Base-by-base conservation (phyloP, 257 asterid genomes). In the Nicotiana tomentosiformis region DNA sequence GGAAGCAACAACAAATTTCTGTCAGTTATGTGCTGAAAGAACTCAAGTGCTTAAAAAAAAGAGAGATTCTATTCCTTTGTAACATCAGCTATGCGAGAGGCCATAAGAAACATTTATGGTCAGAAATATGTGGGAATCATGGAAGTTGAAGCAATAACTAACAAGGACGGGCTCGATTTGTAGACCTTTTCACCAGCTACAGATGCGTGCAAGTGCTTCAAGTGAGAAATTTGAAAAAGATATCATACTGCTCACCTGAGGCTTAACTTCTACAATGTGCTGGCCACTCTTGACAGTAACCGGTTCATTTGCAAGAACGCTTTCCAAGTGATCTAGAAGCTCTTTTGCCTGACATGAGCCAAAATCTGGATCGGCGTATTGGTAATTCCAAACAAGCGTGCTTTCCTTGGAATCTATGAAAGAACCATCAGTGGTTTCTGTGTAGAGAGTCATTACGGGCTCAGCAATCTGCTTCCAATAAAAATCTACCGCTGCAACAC, bases 391-490 rank as follows among this genome's bases (percentile, higher is more conserved):
- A 26, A 92, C 98, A 67, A 93, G 95, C 20, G 95, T 87, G 49
- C 92, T 93, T 87, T 91, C 94, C 85, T 86, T 91, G 65, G 89
- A 66, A 78, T 93, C 98, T 81, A 93, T 93, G 89, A 90, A 92
- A 46, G 98, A 93, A 79, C 98, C 98, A 51, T 93, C 97, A 2
- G 98, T 92, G 57, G 98, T 92, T 87, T 93, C 98, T 1, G 96
- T 90, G 82, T 93, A 93, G 49, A 92, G 87, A 82, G 87, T 89
- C 98, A 93, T 93, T 43, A 93, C 94, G 9, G 98, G 97, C 72
- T 93, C 97, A n/a, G 93, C 97, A 46, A 93, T 91, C 86, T 92
- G 97, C 82, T 92, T 93, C 98, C 98, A 94, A 88, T 85, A 89
- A 82, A 92, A 92, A 87, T 94, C 98, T 77, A 88, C 90, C 20